Evolutionary conservation across 306 rosid genomes (phyloP), one percentile per base, ranked within the genome.

Genomic region (Sesbania bispinosa): DNA sequence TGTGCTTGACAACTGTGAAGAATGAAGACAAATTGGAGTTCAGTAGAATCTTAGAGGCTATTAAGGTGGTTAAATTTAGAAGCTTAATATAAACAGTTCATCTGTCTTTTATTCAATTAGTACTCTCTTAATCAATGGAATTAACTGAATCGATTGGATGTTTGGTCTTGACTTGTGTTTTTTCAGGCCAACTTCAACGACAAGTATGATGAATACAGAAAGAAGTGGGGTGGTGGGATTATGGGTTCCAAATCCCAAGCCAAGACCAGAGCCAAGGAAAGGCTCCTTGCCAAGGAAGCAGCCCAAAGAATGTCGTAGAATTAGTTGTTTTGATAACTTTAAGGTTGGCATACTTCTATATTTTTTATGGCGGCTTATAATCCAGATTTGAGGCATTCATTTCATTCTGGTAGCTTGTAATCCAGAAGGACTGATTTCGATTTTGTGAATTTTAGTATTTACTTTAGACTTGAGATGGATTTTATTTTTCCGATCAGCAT

Each of bases 171-270:
- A 3, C 2, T 39, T 36, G 24, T 41, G 53, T 13, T 53, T 3
- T 46, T 51, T 30, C 63, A 90, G 96, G 97, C 97, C 0, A 90
- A 90, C 81, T 90, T 90, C 83, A 90, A 88, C 1, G 94, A 88
- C 69, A 90, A 86, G 79, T 86, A 48, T 2, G 95, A 88, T 0
- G 97, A 90, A 74, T 77, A 83, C 81, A 72, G 90, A 58, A 90
- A 86, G 92, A 88, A 86, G 76, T 90, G 95, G 95, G 97, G 95
- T 7, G 97, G 95, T 16, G 97, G 97, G 4, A 81, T 90, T 73
- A 90, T 90, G 95, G 97, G 97, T 7, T 83, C 95, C 74, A 90
- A 90, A 69, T 90, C 94, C 21, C 90, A 86, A 77, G 97, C 97
- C 62, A 88, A 52, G 67, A 88, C 92, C 58, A 86, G 67, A 85